Base-by-base conservation (phyloP, 225 moss, liverwort and hornwort genomes). In the Bryoerythrophyllum caledonicum region DNA sequence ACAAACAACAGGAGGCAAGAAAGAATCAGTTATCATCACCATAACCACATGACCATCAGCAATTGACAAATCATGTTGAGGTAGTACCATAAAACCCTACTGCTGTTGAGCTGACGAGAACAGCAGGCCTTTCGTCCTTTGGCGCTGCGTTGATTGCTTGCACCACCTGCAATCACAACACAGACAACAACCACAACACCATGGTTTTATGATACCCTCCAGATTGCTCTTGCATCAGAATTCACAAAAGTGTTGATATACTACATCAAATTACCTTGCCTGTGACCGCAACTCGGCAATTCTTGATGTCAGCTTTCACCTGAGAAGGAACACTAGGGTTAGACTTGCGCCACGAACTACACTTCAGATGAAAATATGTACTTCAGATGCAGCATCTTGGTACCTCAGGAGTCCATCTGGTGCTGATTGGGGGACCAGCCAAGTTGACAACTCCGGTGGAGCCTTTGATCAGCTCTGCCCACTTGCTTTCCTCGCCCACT, bases 371-470 rank as follows among this genome's bases (percentile, higher is more conserved):
- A 64, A 74, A 60, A 4, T 37, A 40, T 30, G 34, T 34, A 2
- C 8, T 8, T 8, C 7, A 38, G 35, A 65, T 57, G 14, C 13
- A 20, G 32, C 11, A 37, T 63, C 41, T 20, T 32, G 51, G 40
- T 63, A 96, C 96, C 92, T 94, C 76, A 20, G 85, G 84, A 64
- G 92, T 94, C 96, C 96, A 96, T 44, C 96, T 92, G 65, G 87
- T 86, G 84, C 91, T 89, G 34, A 96, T 96, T 20, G 94, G 92
- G 56, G 91, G 89, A 23, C 96, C 94, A 74, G 96, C 96, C 82
- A 96, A 83, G 70, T 96, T 96, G 58, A 96, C 94, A 12, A 96
- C 92, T 34, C 94, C 96, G 13, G 96, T 96, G 35, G 94, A 86
- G 63, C 96, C 96, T 81, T 88, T 80, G 53, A 96, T 90, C 60